Evolutionary conservation across 257 asterid species (phyloP).

Genomic region (Eucommia ulmoides): DNA sequence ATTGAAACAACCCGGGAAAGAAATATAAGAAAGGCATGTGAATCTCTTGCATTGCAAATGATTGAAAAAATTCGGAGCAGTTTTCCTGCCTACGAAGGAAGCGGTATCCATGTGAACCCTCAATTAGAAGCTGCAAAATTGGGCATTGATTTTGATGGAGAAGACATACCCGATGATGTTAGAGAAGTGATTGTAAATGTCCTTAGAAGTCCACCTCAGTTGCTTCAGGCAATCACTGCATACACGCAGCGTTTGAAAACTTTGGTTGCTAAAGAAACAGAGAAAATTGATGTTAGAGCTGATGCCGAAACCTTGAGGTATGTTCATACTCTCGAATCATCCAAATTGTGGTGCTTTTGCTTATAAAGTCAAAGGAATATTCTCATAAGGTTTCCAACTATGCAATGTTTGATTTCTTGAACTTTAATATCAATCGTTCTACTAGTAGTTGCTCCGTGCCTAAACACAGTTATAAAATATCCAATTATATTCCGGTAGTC

Average conservation of each 20-base stretch:
- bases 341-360: too few species aligned
- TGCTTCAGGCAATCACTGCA: conserved; percentile 73
- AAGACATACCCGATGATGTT: conserved; percentile 62
- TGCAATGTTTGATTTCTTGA: too few species aligned
- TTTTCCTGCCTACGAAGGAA: conserved; percentile 96
- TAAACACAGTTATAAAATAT: too few species aligned
- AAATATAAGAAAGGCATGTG: conserved; percentile 80
- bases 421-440: too few species aligned
- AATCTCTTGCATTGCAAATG: conserved; percentile 60
- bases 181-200: conserved; percentile 52
- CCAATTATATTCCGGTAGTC: too few species aligned
- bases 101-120: conserved; percentile 66
- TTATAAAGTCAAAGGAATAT: too few species aligned
- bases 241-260: conserved; percentile 68
- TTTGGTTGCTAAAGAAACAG: conserved; percentile 57
- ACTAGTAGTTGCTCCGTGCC: too few species aligned
- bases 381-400: too few species aligned
- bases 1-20: conserved; percentile 84
- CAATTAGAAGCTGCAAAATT: conserved; percentile 62
- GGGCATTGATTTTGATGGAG: conserved; percentile 66
- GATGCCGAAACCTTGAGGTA: conserved; percentile 97
- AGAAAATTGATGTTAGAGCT: conserved; percentile 76
- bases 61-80: conserved; percentile 60
- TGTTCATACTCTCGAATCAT: too few species aligned
- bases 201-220: conserved; percentile 74